Evolutionary conservation across 1,284 basidiomycete genomes (phyloP).

Genomic region (Austropuccinia psidii): DNA sequence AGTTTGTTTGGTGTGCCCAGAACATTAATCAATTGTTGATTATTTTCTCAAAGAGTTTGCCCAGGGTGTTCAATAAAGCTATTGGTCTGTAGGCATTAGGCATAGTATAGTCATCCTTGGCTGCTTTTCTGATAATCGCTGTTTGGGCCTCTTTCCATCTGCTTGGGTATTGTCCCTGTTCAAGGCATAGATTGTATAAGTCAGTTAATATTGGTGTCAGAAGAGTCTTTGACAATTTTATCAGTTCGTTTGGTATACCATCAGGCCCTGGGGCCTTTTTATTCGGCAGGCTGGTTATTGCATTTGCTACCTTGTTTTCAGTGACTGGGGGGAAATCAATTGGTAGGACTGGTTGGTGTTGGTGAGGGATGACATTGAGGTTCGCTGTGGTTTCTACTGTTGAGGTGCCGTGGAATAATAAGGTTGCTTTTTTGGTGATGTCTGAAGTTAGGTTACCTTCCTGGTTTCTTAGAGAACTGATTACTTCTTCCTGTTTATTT

Average conservation of each 20-base stretch:
- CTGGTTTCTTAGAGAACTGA: too few species aligned
- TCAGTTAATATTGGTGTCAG: neutral
- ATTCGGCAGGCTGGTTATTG: neutral
- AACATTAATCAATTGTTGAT: neutral
- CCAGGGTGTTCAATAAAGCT: neutral
- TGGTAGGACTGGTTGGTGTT: too few species aligned
- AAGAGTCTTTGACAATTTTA: neutral
- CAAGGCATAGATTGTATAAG: neutral
- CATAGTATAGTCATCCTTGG: neutral
- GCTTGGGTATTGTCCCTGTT: neutral
- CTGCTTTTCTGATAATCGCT: neutral
- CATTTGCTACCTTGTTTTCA: neutral
- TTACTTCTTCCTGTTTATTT: too few species aligned
- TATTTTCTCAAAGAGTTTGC: conserved; percentile 11
- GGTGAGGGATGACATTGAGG: neutral
- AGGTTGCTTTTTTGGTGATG: neutral
- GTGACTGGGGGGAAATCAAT: too few species aligned
- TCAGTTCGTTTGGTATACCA: neutral
- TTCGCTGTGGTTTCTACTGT: neutral
- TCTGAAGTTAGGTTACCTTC: neutral
- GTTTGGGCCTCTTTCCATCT: neutral
- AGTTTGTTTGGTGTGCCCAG: neutral
- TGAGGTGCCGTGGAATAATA: neutral
- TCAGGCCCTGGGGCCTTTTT: neutral
- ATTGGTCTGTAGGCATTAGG: neutral